Evolutionary conservation across 805 yeast species (phyloP), one percentile per base, ranked within the genome.

Genomic region (Barnettozyma sp.): DNA sequence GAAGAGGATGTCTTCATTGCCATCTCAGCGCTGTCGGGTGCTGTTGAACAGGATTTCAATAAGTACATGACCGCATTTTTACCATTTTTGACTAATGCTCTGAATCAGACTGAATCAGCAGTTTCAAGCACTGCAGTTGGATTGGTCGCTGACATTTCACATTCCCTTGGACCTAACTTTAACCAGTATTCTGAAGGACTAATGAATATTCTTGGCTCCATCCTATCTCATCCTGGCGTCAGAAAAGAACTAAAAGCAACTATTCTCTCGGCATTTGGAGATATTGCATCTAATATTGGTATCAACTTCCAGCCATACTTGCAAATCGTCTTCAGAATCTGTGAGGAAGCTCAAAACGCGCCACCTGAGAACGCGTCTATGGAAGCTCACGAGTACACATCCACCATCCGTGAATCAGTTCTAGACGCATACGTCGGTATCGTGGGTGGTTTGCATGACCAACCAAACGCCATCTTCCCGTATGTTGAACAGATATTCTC

Each of bases 1-100:
- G 98, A 92, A 59, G 98, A 92, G 62, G 98, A 92, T 58, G 77
- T 92, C 7, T 84, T 87, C 58, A 84, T 86, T 55, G 94, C 95
- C 12, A 76, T 92, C 45, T 82, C 95, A 23, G 84, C 97, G 0
- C 72, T 92, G 41, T 92, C 97, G 3, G 71, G 82, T 27, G 82
- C 95, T 2, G 63, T 84, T 46, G 94, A 82, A 38, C 70, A 65
- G 27, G 66, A 68, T 16, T 92, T 92, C 56, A 68, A 69, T 48
- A 76, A 74, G 49, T 92, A 85, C 58, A 76, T 88, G 78, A 78
- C 74, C 38, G 71, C 82, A 6, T 86, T 92, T 57, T 66, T 85
- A 41, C 97, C 97, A 38, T 88, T 70, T 57, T 69, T 92, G 56
- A 76, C 78, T 13, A 70, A 71, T 42, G 95, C 95, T 0, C 68